phyloP scores from a whole-genome alignment of 202 grass and related monocot species.

The Saccharum hybrid region DNA sequence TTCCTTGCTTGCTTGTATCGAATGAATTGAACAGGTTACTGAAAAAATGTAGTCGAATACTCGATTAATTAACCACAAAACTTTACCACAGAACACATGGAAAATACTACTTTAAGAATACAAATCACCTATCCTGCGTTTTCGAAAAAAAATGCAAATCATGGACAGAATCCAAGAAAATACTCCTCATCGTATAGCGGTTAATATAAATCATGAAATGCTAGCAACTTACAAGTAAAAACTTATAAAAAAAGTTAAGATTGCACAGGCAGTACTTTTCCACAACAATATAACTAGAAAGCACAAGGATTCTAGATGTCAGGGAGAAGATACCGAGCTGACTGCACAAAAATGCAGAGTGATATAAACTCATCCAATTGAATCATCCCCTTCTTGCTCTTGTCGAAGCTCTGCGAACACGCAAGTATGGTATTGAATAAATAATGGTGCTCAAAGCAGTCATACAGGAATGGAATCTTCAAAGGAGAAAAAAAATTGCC shows the following conservation, averaged over 20 bases:
- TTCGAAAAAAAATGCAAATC: neutral
- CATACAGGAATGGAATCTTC: neutral
- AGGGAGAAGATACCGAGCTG: conserved; percentile 63
- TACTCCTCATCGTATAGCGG: neutral
- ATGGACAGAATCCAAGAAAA: neutral
- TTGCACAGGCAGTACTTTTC: neutral
- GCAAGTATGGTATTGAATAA: conserved; percentile 10
- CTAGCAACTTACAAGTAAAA: neutral
- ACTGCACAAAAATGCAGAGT: conserved; percentile 87
- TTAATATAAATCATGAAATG: neutral
- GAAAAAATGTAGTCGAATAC: neutral
- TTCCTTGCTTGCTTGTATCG: conserved; percentile 76
- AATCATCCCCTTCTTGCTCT: conserved; percentile 86
- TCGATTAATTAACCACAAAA: neutral
- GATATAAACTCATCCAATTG: conserved; percentile 86
- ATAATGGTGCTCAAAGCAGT: neutral
- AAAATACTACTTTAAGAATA: neutral
- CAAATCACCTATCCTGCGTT: neutral
- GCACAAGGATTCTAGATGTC: conserved; percentile 1
- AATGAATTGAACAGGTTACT: conserved; percentile 87
- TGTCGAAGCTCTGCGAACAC: conserved; percentile 78
- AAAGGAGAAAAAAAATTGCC: neutral
- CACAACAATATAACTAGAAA: neutral
- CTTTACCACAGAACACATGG: conserved; percentile 11
- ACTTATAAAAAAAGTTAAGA: neutral